Base-by-base conservation (phyloP, 2,329 filamentous ascomycete species). In the Epichloe sylvatica region DNA sequence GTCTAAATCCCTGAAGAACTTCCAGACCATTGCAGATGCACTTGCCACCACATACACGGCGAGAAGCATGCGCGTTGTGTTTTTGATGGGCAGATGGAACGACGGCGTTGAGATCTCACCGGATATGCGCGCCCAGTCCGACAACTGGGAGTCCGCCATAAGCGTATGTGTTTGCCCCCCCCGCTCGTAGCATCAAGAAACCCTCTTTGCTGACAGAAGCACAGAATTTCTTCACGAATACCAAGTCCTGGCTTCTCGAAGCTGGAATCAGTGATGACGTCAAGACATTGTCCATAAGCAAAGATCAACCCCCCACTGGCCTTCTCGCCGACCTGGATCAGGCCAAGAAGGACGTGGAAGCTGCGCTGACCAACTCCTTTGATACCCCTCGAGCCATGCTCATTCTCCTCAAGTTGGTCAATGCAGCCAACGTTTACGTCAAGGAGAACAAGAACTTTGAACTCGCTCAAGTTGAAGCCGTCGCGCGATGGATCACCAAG, bases 1-100 rank as follows among this genome's bases (percentile, higher is more conserved):
- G 91, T 91, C 84, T 51, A 97, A 97, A 67, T 88, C 82, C 15
- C 69, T 97, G 51, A 96, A 97, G 71, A 97, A 96, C 65, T 96
- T 96, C 66, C 88, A 88, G 39, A 95, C 91, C 0, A 94, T 97
- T 54, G 78, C 87, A 33, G 86, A 94, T 63, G 89, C 90, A 0
- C 70, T 97, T 7, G 68, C 68, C 11, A 75, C 70, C 2, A 73
- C 68, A 11, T 95, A 87, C 73, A 92, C 86, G 0, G 74, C 89
- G 0, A 76, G 91, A 52, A 81, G 81, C 49, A 75, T 96, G 69
- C 79, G 91, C 43, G 84, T 94, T 48, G 84, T 92, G 15, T 95
- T 96, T 67, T 67, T 97, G 43, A 78, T 94, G 57, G 88, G 90
- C 42, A 80, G 80, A 45, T 97, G 91, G 90, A 86, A 87, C 57